Evolutionary conservation across 306 rosid species (phyloP).

Genomic region (Argentina anserina): DNA sequence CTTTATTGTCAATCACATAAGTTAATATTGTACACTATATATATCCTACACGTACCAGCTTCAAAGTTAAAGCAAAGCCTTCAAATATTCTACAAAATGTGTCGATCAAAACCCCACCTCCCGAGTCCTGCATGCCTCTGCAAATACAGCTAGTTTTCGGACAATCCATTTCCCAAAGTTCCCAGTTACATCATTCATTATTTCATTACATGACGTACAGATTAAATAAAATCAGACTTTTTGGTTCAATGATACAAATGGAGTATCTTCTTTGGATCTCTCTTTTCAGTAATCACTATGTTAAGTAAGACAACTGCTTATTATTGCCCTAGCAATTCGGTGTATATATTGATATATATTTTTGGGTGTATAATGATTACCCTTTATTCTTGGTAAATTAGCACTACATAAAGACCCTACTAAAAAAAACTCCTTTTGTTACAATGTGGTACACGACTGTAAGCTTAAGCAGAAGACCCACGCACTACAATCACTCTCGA

Average conservation of each 20-base stretch:
- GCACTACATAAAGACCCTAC: no score
- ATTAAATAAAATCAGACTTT: slow-evolving; percentile 9
- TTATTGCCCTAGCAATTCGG: background rate
- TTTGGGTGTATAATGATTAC: no score
- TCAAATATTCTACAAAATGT: slow-evolving; percentile 16
- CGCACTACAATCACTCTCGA: no score
- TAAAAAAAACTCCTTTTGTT: no score
- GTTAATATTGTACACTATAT: background rate
- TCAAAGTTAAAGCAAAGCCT: slow-evolving; percentile 24
- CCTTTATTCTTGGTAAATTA: background rate
- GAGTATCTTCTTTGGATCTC: slow-evolving; percentile 13
- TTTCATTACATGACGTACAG: background rate
- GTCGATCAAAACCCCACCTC: slow-evolving; percentile 12
- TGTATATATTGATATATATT: background rate
- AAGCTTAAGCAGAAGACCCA: no score
- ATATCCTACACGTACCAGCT: background rate
- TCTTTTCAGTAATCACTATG: background rate
- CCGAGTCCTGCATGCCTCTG: background rate
- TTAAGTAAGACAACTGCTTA: background rate
- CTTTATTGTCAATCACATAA: background rate
- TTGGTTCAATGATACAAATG: background rate
- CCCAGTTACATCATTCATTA: background rate
- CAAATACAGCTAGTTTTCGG: slow-evolving; percentile 4
- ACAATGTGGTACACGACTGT: no score
- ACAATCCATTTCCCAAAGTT: background rate